Evolutionary conservation across 768 basidiomycete species (phyloP).

Genomic region (Termitomyces sp.): DNA sequence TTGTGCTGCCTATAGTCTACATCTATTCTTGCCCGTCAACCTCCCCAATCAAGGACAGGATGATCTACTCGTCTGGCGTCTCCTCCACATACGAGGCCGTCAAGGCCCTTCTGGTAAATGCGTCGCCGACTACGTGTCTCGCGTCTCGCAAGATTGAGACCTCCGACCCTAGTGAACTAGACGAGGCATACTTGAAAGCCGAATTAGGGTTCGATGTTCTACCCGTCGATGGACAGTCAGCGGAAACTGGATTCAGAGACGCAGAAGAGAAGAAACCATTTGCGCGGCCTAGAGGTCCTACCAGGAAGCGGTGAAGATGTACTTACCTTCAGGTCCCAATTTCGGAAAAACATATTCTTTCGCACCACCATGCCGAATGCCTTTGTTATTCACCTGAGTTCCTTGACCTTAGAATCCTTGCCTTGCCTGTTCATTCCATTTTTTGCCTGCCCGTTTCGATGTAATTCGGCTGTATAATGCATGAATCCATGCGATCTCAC

Average conservation of each 20-base stretch:
- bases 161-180: constrained; percentile 72
- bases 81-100: constrained; percentile 54
- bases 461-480: no score
- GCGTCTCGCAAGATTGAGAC: constrained; percentile 76
- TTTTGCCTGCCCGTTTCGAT: no score
- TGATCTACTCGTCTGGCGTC: constrained; percentile 84
- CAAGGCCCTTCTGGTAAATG: constrained; percentile 47
- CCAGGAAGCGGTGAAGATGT: constrained; percentile 41
- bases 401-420: no score
- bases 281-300: constrained; percentile 69
- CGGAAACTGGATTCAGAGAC: neutral
- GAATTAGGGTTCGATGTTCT: constrained; percentile 43
- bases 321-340: neutral
- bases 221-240: constrained; percentile 1
- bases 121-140: constrained; percentile 37
- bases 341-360: neutral
- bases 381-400: neutral
- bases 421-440: no score
- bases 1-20: constrained; percentile 52
- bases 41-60: constrained; percentile 81
- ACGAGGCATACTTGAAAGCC: constrained; percentile 56
- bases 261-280: constrained; percentile 49
- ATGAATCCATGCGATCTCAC: no score
- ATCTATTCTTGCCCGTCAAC: constrained; percentile 88
- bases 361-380: no score